A percentile compares a stretch with the other conserved stretches of the same genome.
phyloP scores from a whole-genome alignment of 148 eudicot genomes.

The Talinum fruticosum region DNA sequence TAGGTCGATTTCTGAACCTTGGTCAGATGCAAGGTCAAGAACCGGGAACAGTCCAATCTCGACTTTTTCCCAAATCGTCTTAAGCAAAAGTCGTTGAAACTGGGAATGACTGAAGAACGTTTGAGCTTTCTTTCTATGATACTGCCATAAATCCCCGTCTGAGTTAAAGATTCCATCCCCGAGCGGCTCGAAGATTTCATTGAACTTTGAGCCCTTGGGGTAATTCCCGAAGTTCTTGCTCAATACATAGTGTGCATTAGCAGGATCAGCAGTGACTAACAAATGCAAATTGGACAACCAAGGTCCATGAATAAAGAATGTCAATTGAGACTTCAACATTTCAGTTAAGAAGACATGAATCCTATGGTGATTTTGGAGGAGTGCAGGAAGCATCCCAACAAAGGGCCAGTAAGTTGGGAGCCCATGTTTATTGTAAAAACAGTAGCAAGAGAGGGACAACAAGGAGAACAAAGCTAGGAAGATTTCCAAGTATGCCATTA shows the following conservation, averaged over 20 bases:
- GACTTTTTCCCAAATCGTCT: constrained; percentile 29
- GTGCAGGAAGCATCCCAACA: constrained; percentile 42
- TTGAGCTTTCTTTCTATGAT: constrained; percentile 31
- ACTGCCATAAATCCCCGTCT: constrained; percentile 39
- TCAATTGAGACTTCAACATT: constrained; percentile 18
- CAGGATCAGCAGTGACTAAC: constrained; percentile 33
- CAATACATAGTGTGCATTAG: constrained; percentile 46
- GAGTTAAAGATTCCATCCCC: constrained; percentile 55
- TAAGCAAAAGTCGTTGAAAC: constrained; percentile 24
- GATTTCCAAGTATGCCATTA: constrained; percentile 8
- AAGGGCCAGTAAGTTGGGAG: constrained; percentile 26
- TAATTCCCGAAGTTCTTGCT: constrained; percentile 45
- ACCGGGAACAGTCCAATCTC: constrained; percentile 38
- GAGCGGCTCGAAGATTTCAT: constrained; percentile 42
- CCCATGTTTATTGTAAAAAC: constrained; percentile 20
- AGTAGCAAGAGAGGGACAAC: not conserved
- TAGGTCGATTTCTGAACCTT: constrained; percentile 39
- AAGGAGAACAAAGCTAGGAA: not conserved
- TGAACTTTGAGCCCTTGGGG: constrained; percentile 41
- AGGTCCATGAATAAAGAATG: constrained; percentile 51
- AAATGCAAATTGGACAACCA: constrained; percentile 47
- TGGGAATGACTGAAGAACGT: constrained; percentile 22
- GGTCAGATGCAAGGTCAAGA: constrained; percentile 28
- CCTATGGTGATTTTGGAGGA: constrained; percentile 19
- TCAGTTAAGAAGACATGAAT: constrained; percentile 22